Conservation (phyloP, 306 rosid species). For the Sechiopsis laciniata region DNA sequence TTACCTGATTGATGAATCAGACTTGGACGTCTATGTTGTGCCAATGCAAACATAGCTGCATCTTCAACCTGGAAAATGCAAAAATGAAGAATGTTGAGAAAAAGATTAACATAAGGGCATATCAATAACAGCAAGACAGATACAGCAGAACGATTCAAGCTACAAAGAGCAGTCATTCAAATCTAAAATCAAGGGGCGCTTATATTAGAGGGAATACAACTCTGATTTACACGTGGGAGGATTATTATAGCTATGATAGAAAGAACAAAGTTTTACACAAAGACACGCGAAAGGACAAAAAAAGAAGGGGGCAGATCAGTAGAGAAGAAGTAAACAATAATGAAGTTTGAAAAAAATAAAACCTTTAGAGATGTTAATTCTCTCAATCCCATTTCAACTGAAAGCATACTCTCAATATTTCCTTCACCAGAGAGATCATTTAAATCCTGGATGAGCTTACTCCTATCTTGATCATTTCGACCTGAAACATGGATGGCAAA, state of each 20-base stretch:
- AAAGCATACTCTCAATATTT: conserved; percentile 93
- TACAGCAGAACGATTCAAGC: background rate
- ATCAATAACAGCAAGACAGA: background rate
- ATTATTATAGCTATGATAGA: too few species aligned
- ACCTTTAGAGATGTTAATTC: conserved; percentile 84
- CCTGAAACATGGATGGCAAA: conserved; percentile 38
- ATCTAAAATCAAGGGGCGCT: too few species aligned
- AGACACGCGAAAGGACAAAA: too few species aligned
- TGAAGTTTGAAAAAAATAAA: background rate
- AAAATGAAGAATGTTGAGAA: background rate
- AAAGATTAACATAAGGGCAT: conserved; percentile 2
- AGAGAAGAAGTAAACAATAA: background rate
- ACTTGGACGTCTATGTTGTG: conserved; percentile 64
- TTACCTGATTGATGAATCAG: conserved; percentile 64
- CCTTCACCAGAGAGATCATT: conserved; percentile 90
- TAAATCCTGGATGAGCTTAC: conserved; percentile 57
- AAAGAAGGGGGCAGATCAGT: too few species aligned
- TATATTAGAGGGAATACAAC: too few species aligned
- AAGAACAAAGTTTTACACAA: too few species aligned
- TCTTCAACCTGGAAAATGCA: conserved; percentile 69
- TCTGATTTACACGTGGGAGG: too few species aligned
- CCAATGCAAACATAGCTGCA: conserved; percentile 75
- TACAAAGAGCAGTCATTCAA: background rate
- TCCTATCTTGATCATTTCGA: conserved; percentile 58
- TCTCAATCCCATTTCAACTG: conserved; percentile 91